Evolutionary conservation across 352 stramenopile species (phyloP).

Genomic region (Peronospora tabacina): DNA sequence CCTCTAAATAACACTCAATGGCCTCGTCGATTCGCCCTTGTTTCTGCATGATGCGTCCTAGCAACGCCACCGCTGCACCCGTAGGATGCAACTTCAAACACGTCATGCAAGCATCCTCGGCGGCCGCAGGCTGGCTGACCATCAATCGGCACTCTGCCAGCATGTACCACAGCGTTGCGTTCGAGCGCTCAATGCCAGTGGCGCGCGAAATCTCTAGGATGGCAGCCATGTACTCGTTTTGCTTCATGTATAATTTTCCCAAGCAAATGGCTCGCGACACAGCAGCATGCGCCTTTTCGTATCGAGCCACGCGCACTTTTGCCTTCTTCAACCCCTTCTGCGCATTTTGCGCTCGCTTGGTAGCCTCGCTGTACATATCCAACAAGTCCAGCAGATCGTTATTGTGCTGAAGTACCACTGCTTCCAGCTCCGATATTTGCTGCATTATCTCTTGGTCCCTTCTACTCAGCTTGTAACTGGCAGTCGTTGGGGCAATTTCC

Average conservation of each 20-base stretch:
- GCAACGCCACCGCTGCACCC: conserved; percentile 35
- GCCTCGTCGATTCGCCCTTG: conserved; percentile 44
- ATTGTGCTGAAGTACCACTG: conserved; percentile 38
- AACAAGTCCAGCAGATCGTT: conserved; percentile 40
- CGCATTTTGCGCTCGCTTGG: conserved; percentile 27
- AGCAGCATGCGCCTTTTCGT: conserved; percentile 37
- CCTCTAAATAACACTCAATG: conserved; percentile 58
- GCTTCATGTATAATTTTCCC: conserved; percentile 31
- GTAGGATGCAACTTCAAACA: conserved; percentile 38
- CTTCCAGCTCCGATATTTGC: conserved; percentile 39
- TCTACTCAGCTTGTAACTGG: conserved; percentile 31
- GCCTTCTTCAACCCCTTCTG: conserved; percentile 31
- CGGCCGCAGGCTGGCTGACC: conserved; percentile 38
- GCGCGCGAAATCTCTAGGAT: conserved; percentile 52
- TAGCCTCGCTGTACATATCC: conserved; percentile 33
- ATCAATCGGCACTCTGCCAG: conserved; percentile 46
- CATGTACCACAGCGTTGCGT: conserved; percentile 45
- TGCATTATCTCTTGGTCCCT: conserved; percentile 34
- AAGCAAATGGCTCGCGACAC: conserved; percentile 39
- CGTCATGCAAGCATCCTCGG: conserved; percentile 48
- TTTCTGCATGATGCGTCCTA: conserved; percentile 46
- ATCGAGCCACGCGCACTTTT: conserved; percentile 34
- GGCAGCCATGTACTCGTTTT: conserved; percentile 52
- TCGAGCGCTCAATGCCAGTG: conserved; percentile 39
- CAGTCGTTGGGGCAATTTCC: conserved; percentile 15